phyloP scores from a whole-genome alignment of 768 basidiomycete genomes.

The Termitomyces sp. region DNA sequence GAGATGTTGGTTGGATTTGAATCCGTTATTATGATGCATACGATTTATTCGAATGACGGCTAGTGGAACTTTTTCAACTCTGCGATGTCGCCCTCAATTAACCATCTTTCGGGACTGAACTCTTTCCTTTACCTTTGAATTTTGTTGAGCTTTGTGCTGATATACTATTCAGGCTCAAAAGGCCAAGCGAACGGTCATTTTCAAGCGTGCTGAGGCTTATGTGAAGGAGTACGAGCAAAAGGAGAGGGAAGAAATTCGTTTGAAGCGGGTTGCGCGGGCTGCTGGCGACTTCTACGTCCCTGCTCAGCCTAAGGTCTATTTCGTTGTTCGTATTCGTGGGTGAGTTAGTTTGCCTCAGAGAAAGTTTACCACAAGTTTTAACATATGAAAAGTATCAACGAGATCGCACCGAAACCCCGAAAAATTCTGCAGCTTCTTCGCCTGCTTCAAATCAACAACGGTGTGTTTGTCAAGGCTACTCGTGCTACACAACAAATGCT shows the following conservation, averaged over 20 bases:
- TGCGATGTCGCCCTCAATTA: constrained; percentile 75
- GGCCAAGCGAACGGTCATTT: constrained; percentile 94
- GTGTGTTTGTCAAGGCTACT: constrained; percentile 96
- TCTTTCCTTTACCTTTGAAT: constrained; percentile 4
- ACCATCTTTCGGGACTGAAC: constrained; percentile 95
- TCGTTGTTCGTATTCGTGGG: constrained; percentile 97
- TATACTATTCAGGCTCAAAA: constrained; percentile 61
- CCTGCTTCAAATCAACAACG: constrained; percentile 99
- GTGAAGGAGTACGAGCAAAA: constrained; percentile 92
- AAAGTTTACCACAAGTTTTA: neutral
- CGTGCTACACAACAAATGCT: constrained; percentile 98
- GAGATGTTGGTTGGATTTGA: constrained; percentile 7
- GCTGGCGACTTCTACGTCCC: constrained; percentile 97
- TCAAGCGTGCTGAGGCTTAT: constrained; percentile 98
- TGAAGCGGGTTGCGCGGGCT: constrained; percentile 89
- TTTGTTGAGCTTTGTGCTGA: constrained; percentile 3
- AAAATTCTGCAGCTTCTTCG: constrained; percentile 99
- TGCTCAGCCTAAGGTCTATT: constrained; percentile 95
- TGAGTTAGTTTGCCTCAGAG: constrained; percentile 36
- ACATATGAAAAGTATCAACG: constrained; percentile 79
- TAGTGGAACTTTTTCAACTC: constrained; percentile 56
- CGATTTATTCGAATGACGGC: constrained; percentile 71
- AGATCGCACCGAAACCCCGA: constrained; percentile 98
- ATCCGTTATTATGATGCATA: constrained; percentile 72
- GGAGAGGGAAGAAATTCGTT: constrained; percentile 95